Evolutionary conservation across 306 rosid species (phyloP), one percentile per base, ranked within the genome.

Genomic region (Acacia confusa): DNA sequence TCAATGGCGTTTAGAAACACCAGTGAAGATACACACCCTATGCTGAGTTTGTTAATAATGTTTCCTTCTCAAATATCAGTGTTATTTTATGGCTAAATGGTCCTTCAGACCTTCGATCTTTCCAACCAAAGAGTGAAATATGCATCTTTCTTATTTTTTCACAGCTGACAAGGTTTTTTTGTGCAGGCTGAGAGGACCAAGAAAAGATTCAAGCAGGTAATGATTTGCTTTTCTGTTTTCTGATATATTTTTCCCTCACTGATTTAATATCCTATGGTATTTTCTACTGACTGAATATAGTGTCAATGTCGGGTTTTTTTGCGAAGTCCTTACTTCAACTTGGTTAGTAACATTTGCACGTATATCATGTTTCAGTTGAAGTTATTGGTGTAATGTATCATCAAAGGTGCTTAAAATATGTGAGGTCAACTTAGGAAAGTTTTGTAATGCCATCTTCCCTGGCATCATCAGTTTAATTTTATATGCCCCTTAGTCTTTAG

Each of bases 131-230:
- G 60, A 41, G 73, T 58, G 58, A 48, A 78, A 36, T 16, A 7
- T 75, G 28, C n/a, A 36, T 13, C 30, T n/a, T 22, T 60, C 16
- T 22, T 57, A 5, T 10, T 8, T 72, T 64, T 45, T 30, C 36
- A 60, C 64, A 68, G 78, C 81, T 84, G 60, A 88, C 82, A 24
- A 17, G 17, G 13, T 74, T 61, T 71, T 87, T 69, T 77, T n/a
- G 48, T 85, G 90, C 93, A 95, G 99, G 92, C 83, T 45, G 93
- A 86, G 85, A 88, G 86, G 85, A 82, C 79, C 25, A 91, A 85
- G 86, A 89, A 88, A 84, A 90, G 99, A 82, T 82, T 48, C 80
- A 91, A 91, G 85, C 96, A 93, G 99, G 99, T 95, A 92, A 34
- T 74, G 28, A 19, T 85, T 57, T 78, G 7, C 45, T 73, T 60